These are phyloP conservation scores for Lasiosphaeria miniovina DNA, from an alignment of 495 filamentous ascomycete species.

Conservation along the genomic window DNA sequence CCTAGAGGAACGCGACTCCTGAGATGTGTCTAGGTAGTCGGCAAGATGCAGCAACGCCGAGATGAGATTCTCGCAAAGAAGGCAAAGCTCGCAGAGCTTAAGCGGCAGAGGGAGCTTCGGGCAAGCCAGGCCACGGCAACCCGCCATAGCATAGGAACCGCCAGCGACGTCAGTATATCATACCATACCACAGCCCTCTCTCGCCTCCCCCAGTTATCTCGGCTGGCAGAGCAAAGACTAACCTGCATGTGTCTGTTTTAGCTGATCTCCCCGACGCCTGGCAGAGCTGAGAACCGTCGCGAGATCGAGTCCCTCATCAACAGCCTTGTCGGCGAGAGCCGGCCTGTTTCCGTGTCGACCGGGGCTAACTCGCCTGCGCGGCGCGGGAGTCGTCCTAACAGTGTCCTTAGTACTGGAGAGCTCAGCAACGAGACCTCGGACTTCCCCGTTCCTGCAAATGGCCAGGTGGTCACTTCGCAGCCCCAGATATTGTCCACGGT, in stretches of 20 bases:
- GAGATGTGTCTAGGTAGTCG: constrained; percentile 39
- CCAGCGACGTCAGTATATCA: constrained; percentile 46
- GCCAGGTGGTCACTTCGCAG: constrained; percentile 30
- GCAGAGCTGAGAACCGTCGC: constrained; percentile 65
- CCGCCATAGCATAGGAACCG: constrained; percentile 55
- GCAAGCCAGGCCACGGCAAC: constrained; percentile 63
- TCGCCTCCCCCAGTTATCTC: not conserved
- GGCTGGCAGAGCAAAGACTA: not conserved
- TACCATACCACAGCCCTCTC: no score
- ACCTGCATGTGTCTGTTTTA: constrained; percentile 27
- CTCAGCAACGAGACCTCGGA: constrained; percentile 69
- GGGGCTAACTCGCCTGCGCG: constrained; percentile 59
- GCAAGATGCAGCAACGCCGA: constrained; percentile 74
- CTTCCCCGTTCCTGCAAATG: constrained; percentile 38
- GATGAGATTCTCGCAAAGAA: constrained; percentile 93
- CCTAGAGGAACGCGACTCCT: constrained; percentile 8
- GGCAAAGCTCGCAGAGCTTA: constrained; percentile 92
- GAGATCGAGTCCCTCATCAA: constrained; percentile 84
- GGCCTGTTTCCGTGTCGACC: constrained; percentile 68
- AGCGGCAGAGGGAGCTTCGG: constrained; percentile 80
- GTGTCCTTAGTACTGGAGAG: constrained; percentile 72
- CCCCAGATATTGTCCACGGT: constrained; percentile 57
- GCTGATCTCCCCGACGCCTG: constrained; percentile 66
- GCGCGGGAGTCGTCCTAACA: constrained; percentile 77
- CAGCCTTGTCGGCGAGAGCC: constrained; percentile 70